These are phyloP conservation scores for Saccharomyces hybrid DNA, from an alignment of 1,139 yeast species.

Conservation along the genomic window DNA sequence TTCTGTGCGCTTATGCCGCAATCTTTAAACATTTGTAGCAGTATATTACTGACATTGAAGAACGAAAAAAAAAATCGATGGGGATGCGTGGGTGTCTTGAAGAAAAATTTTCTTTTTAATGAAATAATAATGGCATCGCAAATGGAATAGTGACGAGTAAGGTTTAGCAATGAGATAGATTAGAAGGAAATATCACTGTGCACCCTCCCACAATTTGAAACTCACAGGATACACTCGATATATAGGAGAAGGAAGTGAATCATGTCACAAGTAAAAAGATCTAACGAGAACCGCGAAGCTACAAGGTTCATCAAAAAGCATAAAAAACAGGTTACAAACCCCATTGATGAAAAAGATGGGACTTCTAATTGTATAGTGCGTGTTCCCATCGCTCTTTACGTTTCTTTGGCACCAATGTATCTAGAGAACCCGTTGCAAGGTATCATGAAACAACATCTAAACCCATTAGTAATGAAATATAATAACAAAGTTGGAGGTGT, in stretches of 20 bases:
- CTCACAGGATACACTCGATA: neutral
- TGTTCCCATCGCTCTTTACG: slow-evolving; percentile 58
- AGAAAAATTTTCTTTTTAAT: neutral
- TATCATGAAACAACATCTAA: slow-evolving; percentile 77
- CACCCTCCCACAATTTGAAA: no score
- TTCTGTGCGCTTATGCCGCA: no score
- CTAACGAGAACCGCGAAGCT: slow-evolving; percentile 15
- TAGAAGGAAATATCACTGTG: neutral
- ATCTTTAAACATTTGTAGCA: no score
- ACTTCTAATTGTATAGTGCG: slow-evolving; percentile 29
- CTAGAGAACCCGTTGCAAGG: slow-evolving; percentile 65
- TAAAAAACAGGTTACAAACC: slow-evolving; percentile 24
- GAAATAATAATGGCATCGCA: neutral
- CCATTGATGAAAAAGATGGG: slow-evolving; percentile 23
- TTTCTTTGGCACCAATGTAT: slow-evolving; percentile 80
- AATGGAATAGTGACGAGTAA: neutral
- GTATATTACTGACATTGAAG: neutral
- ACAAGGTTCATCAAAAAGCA: slow-evolving; percentile 25
- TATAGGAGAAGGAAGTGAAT: neutral
- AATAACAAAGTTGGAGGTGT: slow-evolving; percentile 71
- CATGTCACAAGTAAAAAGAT: slow-evolving; percentile 20
- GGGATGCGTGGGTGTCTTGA: neutral
- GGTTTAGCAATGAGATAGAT: neutral
- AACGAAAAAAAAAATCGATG: neutral
- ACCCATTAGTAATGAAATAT: slow-evolving; percentile 80